Evolutionary conservation across 73 alveolate species (phyloP), one percentile per base, ranked within the genome.

Genomic region (Paramecium pentaurelia): DNA sequence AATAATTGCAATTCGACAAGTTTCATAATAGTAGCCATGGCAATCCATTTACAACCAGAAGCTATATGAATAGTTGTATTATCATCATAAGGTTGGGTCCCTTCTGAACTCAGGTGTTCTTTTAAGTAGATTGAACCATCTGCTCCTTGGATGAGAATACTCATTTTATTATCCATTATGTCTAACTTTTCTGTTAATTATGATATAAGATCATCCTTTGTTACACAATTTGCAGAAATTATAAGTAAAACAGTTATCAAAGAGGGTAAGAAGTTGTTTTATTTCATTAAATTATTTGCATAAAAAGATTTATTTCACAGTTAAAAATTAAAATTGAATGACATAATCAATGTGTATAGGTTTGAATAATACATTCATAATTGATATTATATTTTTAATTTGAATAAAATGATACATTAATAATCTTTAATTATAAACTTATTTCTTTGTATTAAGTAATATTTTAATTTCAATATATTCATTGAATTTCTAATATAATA

Each of bases 21-120:
- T 16, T 32, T 77, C 89, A 77, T 77, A 4, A 77, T 77, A 0
- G 60, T 58, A 12, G 89, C 60, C 89, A 77, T 77, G 18, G 89
- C 89, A 34, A 37, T 32, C 89, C 89, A 77, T 77, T 77, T 77
- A 16, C 89, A 77, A 1, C 89, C 89, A 77, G 89, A 77, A 77
- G 89, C 89, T 14, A 77, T 36, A 16, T 77, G 89, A 45, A 77
- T 77, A 1, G 89, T 32, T 77, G 89, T 25, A 16, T 77, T 40
- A 77, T 77, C 89, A 77, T 30, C 60, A 77, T 32, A 77, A 36
- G 89, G 70, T 54, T 54, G 70, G 70, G 70, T 54, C 6, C 70
- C 70, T 4, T 3, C 12, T 54, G 70, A 0, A 14, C 36, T 54
- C n/a, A 54, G 22, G 32, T 54, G 70, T 18, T 54, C 70, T 22